Conservation (phyloP, 495 filamentous ascomycete species). For the Pseudoneurospora amorphoporcata region DNA sequence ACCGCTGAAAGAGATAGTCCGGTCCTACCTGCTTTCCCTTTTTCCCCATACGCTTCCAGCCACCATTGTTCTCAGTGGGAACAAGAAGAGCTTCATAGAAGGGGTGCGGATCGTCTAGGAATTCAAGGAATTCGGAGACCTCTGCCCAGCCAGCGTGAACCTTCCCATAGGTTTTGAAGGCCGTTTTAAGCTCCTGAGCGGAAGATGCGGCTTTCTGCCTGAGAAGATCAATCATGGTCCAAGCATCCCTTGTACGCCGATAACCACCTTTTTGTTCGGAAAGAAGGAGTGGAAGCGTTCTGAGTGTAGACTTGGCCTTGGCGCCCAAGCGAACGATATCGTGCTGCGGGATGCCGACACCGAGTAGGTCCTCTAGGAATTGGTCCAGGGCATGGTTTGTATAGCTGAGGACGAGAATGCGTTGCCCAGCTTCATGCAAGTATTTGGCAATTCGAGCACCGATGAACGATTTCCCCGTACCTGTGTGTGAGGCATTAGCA, state of each 20-base stretch:
- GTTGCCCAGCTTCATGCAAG: slow-evolving; percentile 41
- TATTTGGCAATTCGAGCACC: slow-evolving; percentile 56
- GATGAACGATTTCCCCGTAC: slow-evolving; percentile 74
- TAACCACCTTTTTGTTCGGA: slow-evolving; percentile 30
- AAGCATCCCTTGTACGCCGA: slow-evolving; percentile 19
- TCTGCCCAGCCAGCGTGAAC: slow-evolving; percentile 14
- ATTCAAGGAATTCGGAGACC: slow-evolving; percentile 56
- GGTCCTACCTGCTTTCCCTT: slow-evolving; percentile 33
- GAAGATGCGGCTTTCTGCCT: slow-evolving; percentile 19
- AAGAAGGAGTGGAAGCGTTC: slow-evolving; percentile 39
- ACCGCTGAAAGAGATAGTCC: slow-evolving; percentile 47
- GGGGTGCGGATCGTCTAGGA: slow-evolving; percentile 37
- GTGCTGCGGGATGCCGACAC: slow-evolving; percentile 41
- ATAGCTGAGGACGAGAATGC: slow-evolving; percentile 50
- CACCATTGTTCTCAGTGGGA: slow-evolving; percentile 30
- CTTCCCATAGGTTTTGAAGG: slow-evolving; percentile 1
- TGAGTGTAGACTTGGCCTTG: slow-evolving; percentile 38
- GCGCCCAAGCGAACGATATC: slow-evolving; percentile 60
- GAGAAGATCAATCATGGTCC: slow-evolving; percentile 30
- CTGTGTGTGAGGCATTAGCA: slow-evolving; percentile 25
- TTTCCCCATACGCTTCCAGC: slow-evolving; percentile 32
- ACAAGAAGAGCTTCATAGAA: slow-evolving; percentile 49
- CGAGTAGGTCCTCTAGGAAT: slow-evolving; percentile 57
- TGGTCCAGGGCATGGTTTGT: slow-evolving; percentile 73
- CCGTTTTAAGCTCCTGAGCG: slow-evolving; percentile 2